Evolutionary conservation across 2,329 filamentous ascomycete species (phyloP).

Genomic region (Penicillium verrucosum): DNA sequence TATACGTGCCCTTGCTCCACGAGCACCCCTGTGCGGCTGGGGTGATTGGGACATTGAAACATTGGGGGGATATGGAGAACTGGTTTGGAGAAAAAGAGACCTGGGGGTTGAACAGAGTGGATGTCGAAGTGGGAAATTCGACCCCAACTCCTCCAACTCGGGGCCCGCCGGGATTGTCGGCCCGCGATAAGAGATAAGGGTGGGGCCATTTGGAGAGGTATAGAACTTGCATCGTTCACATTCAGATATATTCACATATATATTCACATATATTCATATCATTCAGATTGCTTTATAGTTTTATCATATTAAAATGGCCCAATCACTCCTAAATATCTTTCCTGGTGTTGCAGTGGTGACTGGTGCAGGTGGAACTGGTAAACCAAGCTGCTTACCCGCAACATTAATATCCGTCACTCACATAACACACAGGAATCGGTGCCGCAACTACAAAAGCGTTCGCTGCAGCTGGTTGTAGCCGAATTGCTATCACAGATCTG

Average conservation of each 20-base stretch:
- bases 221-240: neutral
- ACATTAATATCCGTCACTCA: neutral
- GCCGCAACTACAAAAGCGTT: conserved; percentile 53
- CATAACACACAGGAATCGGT: conserved; percentile 49
- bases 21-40: conserved; percentile 22
- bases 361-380: conserved; percentile 50
- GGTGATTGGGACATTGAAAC: conserved; percentile 34
- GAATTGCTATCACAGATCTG: conserved; percentile 56
- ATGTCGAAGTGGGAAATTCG: conserved; percentile 12
- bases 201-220: neutral
- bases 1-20: conserved; percentile 31
- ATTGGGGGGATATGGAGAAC: conserved; percentile 25
- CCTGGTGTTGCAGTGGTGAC: conserved; percentile 50
- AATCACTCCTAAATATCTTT: conserved; percentile 25
- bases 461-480: conserved; percentile 49
- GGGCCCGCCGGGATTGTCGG: conserved; percentile 2
- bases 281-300: neutral
- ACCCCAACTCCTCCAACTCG: conserved; percentile 22
- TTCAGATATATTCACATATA: neutral
- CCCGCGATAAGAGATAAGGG: conserved; percentile 12
- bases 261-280: neutral
- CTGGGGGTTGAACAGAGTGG: conserved; percentile 8
- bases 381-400: neutral
- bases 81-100: conserved; percentile 22
- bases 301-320: too few relatives aligned